Percentiles rank a stretch among this genome's conserved stretches.
These are phyloP conservation scores for Aspergillus nomiae DNA, from an alignment of 2,329 filamentous ascomycete species.

Conservation along the genomic window DNA sequence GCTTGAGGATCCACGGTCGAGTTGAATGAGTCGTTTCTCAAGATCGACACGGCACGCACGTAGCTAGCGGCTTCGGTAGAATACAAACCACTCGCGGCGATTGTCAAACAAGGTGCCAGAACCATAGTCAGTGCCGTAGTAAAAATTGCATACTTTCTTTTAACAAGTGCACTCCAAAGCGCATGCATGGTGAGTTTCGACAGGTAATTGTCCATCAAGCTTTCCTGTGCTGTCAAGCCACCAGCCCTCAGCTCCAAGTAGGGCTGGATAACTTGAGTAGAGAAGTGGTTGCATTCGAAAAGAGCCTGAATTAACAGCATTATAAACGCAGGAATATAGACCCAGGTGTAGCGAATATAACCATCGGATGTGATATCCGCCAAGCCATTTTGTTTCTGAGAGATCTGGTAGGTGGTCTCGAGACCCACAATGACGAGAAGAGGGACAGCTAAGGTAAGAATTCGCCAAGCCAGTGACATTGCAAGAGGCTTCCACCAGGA, in stretches of 20 bases:
- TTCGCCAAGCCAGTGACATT: slow-evolving; percentile 1
- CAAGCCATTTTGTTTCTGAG: slow-evolving; percentile 1
- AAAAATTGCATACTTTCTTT: slow-evolving; percentile 14
- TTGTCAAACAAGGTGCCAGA: slow-evolving; percentile 17
- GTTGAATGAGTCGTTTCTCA: slow-evolving; percentile 12
- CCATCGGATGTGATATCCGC: slow-evolving; percentile 1
- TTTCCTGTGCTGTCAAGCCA: slow-evolving; percentile 10
- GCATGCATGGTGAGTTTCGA: slow-evolving; percentile 48
- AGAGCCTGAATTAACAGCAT: slow-evolving; percentile 22
- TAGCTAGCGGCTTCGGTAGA: slow-evolving; percentile 11
- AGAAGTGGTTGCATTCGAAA: slow-evolving; percentile 19
- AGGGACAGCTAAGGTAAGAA: slow-evolving; percentile 1
- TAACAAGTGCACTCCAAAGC: slow-evolving; percentile 53
- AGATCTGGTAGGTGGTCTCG: slow-evolving; percentile 8
- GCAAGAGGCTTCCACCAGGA: slow-evolving; percentile 9
- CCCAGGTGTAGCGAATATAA: slow-evolving; percentile 28
- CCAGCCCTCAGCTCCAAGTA: slow-evolving; percentile 17
- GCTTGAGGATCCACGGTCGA: not conserved
- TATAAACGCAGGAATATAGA: slow-evolving; percentile 22
- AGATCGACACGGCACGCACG: slow-evolving; percentile 11
- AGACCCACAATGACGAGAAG: slow-evolving; percentile 7
- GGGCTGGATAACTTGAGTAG: slow-evolving; percentile 21
- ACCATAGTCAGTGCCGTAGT: slow-evolving; percentile 17
- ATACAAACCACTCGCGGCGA: slow-evolving; percentile 19
- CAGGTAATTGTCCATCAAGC: slow-evolving; percentile 23